Evolutionary conservation across 306 rosid genomes (phyloP).

Genomic region (Abrus precatorius): DNA sequence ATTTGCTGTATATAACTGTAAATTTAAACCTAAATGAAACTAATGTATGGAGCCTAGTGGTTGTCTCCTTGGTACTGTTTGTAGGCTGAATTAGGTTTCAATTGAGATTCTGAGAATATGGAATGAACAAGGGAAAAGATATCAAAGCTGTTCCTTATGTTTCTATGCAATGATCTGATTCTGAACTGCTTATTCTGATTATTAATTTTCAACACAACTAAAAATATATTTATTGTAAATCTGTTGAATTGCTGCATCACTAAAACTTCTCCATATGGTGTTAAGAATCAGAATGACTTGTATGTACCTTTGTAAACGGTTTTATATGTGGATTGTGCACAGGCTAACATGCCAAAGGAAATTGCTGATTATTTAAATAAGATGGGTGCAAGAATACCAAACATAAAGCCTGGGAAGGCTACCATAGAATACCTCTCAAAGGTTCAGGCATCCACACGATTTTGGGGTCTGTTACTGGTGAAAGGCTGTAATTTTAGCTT

Average conservation of each 20-base stretch:
- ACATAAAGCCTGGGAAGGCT: constrained; percentile 95
- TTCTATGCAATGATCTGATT: constrained; percentile 29
- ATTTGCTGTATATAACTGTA: constrained; percentile 19
- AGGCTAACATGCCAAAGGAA: constrained; percentile 99
- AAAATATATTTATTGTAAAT: constrained; percentile 10
- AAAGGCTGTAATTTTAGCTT: constrained; percentile 38
- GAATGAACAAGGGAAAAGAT: constrained; percentile 29
- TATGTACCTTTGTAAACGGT: constrained; percentile 21
- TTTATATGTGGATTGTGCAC: constrained; percentile 50
- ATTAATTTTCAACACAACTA: constrained; percentile 27
- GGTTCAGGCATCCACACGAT: constrained; percentile 98
- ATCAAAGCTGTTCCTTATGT: constrained; percentile 11
- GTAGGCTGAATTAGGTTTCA: constrained; percentile 31
- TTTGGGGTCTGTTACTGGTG: constrained; percentile 79
- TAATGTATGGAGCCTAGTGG: background rate
- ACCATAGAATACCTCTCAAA: constrained; percentile 91
- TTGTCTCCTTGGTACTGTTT: constrained; percentile 24
- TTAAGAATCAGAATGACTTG: constrained; percentile 26
- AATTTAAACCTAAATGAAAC: constrained; percentile 23
- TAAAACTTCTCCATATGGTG: constrained; percentile 1
- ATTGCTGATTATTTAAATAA: constrained; percentile 96
- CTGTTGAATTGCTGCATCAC: constrained; percentile 1
- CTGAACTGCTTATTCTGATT: constrained; percentile 29
- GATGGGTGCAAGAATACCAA: constrained; percentile 99
- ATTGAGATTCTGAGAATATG: constrained; percentile 28